Base-by-base conservation (phyloP, 441 rosid species). In the Pelargonium citronellum region DNA sequence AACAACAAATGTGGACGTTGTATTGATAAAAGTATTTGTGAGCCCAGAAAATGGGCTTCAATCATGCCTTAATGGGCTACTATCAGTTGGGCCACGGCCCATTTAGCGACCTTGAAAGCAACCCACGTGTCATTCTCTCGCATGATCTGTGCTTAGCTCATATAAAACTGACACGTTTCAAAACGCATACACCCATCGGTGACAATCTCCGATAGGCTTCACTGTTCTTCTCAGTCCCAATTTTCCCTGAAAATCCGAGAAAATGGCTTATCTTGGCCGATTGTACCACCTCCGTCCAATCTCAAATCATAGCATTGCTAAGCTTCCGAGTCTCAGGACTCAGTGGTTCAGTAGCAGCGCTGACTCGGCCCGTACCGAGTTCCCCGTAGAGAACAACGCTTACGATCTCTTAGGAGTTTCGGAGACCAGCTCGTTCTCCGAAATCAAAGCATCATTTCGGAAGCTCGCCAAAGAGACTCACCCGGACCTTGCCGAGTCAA, bases 381-480 rank as follows among this genome's bases (percentile, higher is more conserved):
- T 89, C 64, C 80, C 82, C 22, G 88, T 79, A 8, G 82, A 79
- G 41, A 13, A 51, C 58, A 91, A 84, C 79, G 99, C 99, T 0
- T 91, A 94, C 81, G 81, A 78, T 62, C 84, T 94, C 74, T 85
- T 94, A 67, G 89, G 86, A 41, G 86, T 90, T 69, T 67, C 91
- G 19, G 89, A 83, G 79, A 69, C 82, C 68, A 78, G 97, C 74
- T 90, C 97, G 9, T 86, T 85, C 77, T 71, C 87, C 8, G 95
- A 94, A 74, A 94, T 94, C 79, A 94, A 94, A 68, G 87, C 89
- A 7, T 91, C 97, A 51, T 91, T 94, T 81, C 87, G 84, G 44
- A 86, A 80, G 78, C 78, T 94, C 63, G 97, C 97, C 47, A 94
- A 94, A 68, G 86, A 91, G 76, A 91, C 96, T 79, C 99, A 91